These are phyloP conservation scores for Colletotrichum cuscutae DNA, from an alignment of 2,329 filamentous ascomycete species.

Conservation along the genomic window DNA sequence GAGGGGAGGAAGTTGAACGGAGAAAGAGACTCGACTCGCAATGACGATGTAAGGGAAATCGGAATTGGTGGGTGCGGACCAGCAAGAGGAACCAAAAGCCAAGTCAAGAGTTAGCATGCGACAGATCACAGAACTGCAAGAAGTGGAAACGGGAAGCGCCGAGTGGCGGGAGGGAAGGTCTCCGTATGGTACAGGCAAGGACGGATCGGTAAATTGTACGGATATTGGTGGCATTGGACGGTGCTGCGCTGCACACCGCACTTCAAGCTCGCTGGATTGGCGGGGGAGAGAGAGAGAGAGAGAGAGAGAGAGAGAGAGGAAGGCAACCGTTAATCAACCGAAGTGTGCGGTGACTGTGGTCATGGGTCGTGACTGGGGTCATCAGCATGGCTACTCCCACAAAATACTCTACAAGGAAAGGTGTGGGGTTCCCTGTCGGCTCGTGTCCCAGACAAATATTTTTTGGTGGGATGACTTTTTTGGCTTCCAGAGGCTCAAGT, in stretches of 20 bases:
- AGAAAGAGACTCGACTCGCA: constrained; percentile 1
- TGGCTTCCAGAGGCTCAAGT: constrained; percentile 2
- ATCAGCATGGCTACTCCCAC: background rate
- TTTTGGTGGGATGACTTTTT: constrained; percentile 33
- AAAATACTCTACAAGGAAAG: background rate
- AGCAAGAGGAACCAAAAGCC: background rate
- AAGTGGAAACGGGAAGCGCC: constrained; percentile 20
- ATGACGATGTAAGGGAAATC: constrained; percentile 35
- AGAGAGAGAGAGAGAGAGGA: background rate
- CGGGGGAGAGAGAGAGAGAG: background rate
- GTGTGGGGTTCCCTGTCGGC: constrained; percentile 25
- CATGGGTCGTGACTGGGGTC: constrained; percentile 10
- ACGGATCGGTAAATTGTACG: too few relatives aligned
- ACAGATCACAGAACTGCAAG: background rate
- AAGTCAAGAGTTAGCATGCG: constrained; percentile 5
- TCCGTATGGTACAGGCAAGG: too few relatives aligned
- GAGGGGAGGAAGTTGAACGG: background rate
- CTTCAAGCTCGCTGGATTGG: constrained; percentile 19
- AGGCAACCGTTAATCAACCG: background rate
- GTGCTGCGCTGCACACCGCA: constrained; percentile 15
- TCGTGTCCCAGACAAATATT: constrained; percentile 16
- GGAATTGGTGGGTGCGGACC: constrained; percentile 14
- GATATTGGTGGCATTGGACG: too few relatives aligned
- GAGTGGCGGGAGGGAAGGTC: constrained; percentile 10
- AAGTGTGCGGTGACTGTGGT: background rate